Evolutionary conservation across 805 yeast species (phyloP), one percentile per base, ranked within the genome.

Genomic region (Myxozyma mucilagina): DNA sequence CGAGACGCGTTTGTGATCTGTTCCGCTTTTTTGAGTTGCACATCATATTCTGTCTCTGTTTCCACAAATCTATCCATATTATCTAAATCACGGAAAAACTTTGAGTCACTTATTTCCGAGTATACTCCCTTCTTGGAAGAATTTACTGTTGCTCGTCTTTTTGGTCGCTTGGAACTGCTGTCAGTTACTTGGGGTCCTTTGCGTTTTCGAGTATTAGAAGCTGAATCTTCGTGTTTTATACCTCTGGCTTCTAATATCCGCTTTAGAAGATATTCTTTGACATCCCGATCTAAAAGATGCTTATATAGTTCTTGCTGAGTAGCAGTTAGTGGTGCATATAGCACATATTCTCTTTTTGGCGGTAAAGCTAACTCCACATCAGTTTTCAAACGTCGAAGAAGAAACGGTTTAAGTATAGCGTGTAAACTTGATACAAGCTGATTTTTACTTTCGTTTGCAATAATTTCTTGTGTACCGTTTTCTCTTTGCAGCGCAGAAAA

Each of bases 311-410:
- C 76, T 35, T 79, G 80, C 74, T 93, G 99, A 43, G 78, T 69
- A 0, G 77, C 72, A 0, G 93, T 82, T 59, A 93, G 73, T 2
- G 87, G 83, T 5, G 90, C 83, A 72, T 89, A 90, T 1, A 93
- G 78, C 47, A 90, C 82, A 69, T 90, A 93, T 73, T 93, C 99
- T 63, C 94, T 84, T 73, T 94, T 94, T 0, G 93, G 88, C 0
- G 97, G 98, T 57, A 94, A 76, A 34, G 78, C 79, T 2, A 79
- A 77, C 16, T 88, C 77, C 0, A 89, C 97, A 58, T 84, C 87
- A 56, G 79, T 82, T 71, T 93, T 93, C 72, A 93, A 75, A 60
- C 99, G 79, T 69, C 99, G 80, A 48, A 93, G 78, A 29, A 93
- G 73, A 68, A 94, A 93, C 0, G 99, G 99, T 68, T 90, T 86